Evolutionary conservation across 768 basidiomycete species (phyloP).

Genomic region (Boletus reticuloceps): DNA sequence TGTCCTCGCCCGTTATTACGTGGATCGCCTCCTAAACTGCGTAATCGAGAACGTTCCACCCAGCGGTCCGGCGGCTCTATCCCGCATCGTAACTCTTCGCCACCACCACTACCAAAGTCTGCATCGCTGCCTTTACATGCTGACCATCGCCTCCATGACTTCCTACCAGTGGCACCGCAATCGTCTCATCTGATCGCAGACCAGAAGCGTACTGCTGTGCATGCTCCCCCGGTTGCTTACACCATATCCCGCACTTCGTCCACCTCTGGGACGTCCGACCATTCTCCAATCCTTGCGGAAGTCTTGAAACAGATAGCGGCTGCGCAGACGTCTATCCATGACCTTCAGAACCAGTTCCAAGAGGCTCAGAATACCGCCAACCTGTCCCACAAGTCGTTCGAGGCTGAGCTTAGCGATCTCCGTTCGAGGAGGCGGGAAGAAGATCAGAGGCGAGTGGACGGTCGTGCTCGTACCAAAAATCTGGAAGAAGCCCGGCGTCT

Average conservation of each 20-base stretch:
- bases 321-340: constrained; percentile 58
- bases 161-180: constrained; percentile 24
- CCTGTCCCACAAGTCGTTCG: constrained; percentile 63
- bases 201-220: constrained; percentile 26
- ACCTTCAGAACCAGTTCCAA: constrained; percentile 66
- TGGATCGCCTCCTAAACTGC: constrained; percentile 53
- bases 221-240: constrained; percentile 25
- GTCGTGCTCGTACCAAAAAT: constrained; percentile 78
- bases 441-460: constrained; percentile 71
- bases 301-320: constrained; percentile 70
- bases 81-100: constrained; percentile 64
- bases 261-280: constrained; percentile 42
- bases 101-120: constrained; percentile 82
- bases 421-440: constrained; percentile 79
- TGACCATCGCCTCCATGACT: constrained; percentile 34
- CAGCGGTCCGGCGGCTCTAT: constrained; percentile 35
- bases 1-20: constrained; percentile 41
- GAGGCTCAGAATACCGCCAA: constrained; percentile 57
- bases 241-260: constrained; percentile 25
- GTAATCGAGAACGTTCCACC: constrained; percentile 56
- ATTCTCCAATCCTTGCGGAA: constrained; percentile 69
- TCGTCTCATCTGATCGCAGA: constrained; percentile 20
- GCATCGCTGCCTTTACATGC: constrained; percentile 76
- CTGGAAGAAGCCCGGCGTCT: constrained; percentile 84
- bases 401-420: constrained; percentile 68